Evolutionary conservation across 192 early-diverging fungal species (phyloP).

Genomic region (Thamnidium elegans): DNA sequence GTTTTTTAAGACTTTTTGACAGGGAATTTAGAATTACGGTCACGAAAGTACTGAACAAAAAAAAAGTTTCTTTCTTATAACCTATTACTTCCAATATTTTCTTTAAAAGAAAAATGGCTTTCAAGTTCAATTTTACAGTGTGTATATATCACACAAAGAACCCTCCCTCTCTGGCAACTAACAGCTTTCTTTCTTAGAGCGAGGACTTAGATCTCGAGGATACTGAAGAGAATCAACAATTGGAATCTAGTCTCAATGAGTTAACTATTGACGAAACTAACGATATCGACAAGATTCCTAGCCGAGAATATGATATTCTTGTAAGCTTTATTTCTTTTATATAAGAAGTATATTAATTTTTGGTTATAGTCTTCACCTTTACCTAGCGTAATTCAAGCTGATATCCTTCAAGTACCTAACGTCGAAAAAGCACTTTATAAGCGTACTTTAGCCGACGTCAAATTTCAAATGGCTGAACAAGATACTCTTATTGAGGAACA

Average conservation of each 20-base stretch:
- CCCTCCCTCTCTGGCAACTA: too few relatives aligned
- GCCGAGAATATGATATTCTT: constrained; percentile 28
- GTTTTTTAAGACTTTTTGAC: neutral
- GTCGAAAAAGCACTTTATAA: constrained; percentile 51
- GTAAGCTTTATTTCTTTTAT: constrained; percentile 9
- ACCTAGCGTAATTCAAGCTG: constrained; percentile 30
- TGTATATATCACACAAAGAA: neutral
- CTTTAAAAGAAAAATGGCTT: constrained; percentile 17
- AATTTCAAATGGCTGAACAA: constrained; percentile 77
- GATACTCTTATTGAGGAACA: constrained; percentile 56
- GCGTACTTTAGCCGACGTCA: constrained; percentile 76
- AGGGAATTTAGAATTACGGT: neutral
- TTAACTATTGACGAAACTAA: constrained; percentile 18
- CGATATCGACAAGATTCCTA: constrained; percentile 13
- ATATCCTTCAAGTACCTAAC: constrained; percentile 23
- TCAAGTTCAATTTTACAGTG: constrained; percentile 38
- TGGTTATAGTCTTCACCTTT: constrained; percentile 16
- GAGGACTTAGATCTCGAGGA: constrained; percentile 35
- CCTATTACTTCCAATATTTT: neutral
- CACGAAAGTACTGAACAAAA: neutral
- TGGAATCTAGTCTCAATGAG: constrained; percentile 23
- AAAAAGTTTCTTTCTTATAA: neutral
- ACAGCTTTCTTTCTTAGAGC: constrained; percentile 8
- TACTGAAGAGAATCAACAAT: constrained; percentile 19
- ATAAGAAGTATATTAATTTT: neutral